A percentile compares a stretch with the other conserved stretches of the same genome.
Conservation (phyloP, 139 green algal genomes). For the Coelastrella sp. region DNA sequence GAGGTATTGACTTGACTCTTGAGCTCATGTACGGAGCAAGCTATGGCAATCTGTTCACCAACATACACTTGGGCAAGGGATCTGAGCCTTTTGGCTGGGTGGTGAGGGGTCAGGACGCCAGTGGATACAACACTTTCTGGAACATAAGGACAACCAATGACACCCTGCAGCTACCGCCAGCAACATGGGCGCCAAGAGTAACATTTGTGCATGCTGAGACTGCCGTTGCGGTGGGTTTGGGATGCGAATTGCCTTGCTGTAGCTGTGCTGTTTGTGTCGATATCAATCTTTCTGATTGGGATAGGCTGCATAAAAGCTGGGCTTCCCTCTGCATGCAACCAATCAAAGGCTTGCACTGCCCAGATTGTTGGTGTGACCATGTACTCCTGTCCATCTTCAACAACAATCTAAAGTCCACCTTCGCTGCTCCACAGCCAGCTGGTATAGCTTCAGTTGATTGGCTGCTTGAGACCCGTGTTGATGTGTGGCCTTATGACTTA, state of each 20-base stretch:
- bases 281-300: too few relatives aligned
- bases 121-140: slow-evolving; percentile 40
- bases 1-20: slow-evolving; percentile 20
- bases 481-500: slow-evolving; percentile 21
- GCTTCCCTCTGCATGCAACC: too few relatives aligned
- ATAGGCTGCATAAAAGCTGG: too few relatives aligned
- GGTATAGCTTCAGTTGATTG: not conserved
- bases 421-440: slow-evolving; percentile 2
- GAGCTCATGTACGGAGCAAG: slow-evolving; percentile 37
- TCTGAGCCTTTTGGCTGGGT: slow-evolving; percentile 42
- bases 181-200: slow-evolving; percentile 13
- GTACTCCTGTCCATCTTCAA: too few relatives aligned
- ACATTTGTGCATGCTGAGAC: slow-evolving; percentile 15
- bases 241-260: too few relatives aligned
- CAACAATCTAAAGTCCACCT: too few relatives aligned
- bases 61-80: slow-evolving; percentile 10
- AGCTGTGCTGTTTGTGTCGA: too few relatives aligned
- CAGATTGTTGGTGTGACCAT: too few relatives aligned
- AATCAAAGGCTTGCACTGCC: too few relatives aligned
- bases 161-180: not conserved
- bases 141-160: slow-evolving; percentile 25
- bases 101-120: slow-evolving; percentile 10
- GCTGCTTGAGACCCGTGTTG: not conserved
- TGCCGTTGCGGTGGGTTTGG: slow-evolving; percentile 1
- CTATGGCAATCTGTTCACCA: slow-evolving; percentile 43